Evolutionary conservation across 768 basidiomycete genomes (phyloP), one percentile per base, ranked within the genome.

Genomic region (Tricholoma terreum): DNA sequence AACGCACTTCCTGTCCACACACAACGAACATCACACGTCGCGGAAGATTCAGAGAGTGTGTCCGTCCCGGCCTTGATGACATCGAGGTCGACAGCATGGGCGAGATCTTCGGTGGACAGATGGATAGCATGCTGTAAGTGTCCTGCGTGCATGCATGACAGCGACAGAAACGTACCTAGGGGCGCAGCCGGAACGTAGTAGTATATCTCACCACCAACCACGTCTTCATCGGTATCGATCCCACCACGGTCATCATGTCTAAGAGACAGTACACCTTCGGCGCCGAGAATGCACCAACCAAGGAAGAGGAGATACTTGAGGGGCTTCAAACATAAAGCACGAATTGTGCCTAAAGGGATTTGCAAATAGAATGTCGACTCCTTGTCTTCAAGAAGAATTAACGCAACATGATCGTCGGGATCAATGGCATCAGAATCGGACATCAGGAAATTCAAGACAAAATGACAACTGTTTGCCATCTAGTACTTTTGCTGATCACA

Each of bases 281-380:
- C 54, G 9, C 61, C 61, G 27, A 62, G 55, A 34, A 62, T 57
- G 46, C 60, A 62, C 61, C 61, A 61, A 61, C 61, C 61, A 38
- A 62, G 60, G 33, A 55, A 62, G 34, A 46, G 21, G 55, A 62
- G 61, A 57, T 56, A 62, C 49, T 57, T 61, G n/a, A 40, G 50
- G 4, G 54, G 61, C 42, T 46, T 61, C 55, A 53, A 57, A 54
- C 50, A 60, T 21, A 61, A 38, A 53, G 38, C 21, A 36, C 24
- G 9, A 21, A 62, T 57, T 22, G 57, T 53, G 12, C 49, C 19
- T 27, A 62, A 14, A 43, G 60, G 61, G 11, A 62, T 61, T 46
- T 61, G 21, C 5, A 62, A 50, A 49, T 61, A 57, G 54, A 62
- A 61, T 4, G 24, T 24, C 8, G 48, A 43, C 15, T 42, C 33